These are phyloP conservation scores for Ammopiptanthus mongolicus DNA, from an alignment of 306 rosid species.

Conservation along the genomic window DNA sequence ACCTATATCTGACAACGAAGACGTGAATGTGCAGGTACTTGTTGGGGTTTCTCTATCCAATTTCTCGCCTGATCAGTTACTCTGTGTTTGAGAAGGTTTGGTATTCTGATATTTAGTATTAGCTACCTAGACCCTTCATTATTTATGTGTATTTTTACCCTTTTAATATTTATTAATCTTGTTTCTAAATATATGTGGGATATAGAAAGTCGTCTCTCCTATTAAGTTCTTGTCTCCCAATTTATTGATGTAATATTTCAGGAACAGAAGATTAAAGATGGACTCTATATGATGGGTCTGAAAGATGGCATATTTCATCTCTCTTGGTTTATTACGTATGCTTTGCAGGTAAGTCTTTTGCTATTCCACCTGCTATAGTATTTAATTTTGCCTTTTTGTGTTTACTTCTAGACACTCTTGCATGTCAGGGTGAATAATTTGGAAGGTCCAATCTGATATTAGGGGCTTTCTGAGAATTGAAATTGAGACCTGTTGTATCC, in stretches of 20 bases:
- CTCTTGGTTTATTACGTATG: slow-evolving; percentile 90
- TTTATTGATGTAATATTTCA: slow-evolving; percentile 35
- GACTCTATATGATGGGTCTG: slow-evolving; percentile 98
- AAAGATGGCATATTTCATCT: slow-evolving; percentile 85
- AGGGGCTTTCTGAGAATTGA: not conserved
- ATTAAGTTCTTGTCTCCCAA: slow-evolving; percentile 22
- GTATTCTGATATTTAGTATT: slow-evolving; percentile 14
- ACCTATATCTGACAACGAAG: slow-evolving; percentile 23
- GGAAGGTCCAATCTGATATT: not conserved
- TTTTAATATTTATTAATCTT: not conserved
- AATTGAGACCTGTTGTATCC: not conserved
- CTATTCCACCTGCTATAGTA: slow-evolving; percentile 3
- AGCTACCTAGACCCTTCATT: not conserved
- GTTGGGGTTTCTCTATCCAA: slow-evolving; percentile 92
- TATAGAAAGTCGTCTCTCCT: not conserved
- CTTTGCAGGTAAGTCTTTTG: slow-evolving; percentile 62
- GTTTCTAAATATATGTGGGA: not conserved
- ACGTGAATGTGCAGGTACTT: slow-evolving; percentile 67
- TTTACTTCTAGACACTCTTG: not conserved
- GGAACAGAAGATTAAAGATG: slow-evolving; percentile 96
- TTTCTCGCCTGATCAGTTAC: slow-evolving; percentile 87
- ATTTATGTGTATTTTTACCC: not conserved
- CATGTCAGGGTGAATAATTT: not conserved
- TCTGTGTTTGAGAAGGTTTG: slow-evolving; percentile 88
- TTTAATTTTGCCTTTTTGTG: not conserved